Conservation (phyloP, 768 basidiomycete genomes). For the Sporobolomyces pararoseus region DNA sequence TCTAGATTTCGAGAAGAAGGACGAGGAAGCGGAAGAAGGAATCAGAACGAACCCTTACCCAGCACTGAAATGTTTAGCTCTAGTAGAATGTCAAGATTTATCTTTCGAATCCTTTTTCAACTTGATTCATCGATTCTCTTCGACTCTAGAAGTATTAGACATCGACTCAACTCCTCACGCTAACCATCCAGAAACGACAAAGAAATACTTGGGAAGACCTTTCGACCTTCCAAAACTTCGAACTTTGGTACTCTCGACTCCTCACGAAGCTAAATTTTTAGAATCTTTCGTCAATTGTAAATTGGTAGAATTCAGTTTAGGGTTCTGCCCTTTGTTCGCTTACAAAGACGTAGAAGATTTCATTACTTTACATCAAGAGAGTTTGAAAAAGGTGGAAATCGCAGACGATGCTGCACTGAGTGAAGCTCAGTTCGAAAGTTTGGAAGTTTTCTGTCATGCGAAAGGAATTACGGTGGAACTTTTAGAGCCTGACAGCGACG, state of each 20-base stretch:
- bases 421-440: slow-evolving; percentile 26
- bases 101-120: slow-evolving; percentile 18
- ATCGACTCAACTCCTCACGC: slow-evolving; percentile 16
- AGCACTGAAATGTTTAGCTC: slow-evolving; percentile 16
- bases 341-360: slow-evolving; percentile 21
- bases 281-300: neutral
- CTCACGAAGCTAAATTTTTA: slow-evolving; percentile 18
- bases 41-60: neutral
- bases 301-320: slow-evolving; percentile 7
- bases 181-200: slow-evolving; percentile 3
- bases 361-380: slow-evolving; percentile 10
- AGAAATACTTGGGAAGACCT: neutral
- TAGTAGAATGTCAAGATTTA: slow-evolving; percentile 16
- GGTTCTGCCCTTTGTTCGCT: slow-evolving; percentile 33
- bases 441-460: slow-evolving; percentile 33
- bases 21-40: neutral
- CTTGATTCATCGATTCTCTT: slow-evolving; percentile 13
- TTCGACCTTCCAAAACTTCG: slow-evolving; percentile 18
- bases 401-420: slow-evolving; percentile 19
- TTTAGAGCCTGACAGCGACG: slow-evolving; percentile 8
- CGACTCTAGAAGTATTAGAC: slow-evolving; percentile 28
- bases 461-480: slow-evolving; percentile 26
- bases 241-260: slow-evolving; percentile 28
- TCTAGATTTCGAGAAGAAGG: neutral
- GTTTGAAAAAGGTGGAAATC: slow-evolving; percentile 22